Conservation (phyloP, 768 basidiomycete species). For the Suillus subluteus region DNA sequence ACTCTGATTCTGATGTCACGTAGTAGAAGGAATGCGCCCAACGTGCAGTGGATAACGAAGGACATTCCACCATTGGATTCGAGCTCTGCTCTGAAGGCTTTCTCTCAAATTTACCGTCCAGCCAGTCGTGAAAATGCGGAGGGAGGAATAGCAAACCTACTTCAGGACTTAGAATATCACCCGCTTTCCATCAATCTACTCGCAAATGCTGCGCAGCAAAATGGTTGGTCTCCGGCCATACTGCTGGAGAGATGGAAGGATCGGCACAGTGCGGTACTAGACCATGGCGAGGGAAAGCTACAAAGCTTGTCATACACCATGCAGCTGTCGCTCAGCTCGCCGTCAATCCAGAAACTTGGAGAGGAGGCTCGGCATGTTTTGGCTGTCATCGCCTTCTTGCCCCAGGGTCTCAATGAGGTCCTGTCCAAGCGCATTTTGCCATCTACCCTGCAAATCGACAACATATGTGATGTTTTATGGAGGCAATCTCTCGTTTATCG, state of each 20-base stretch:
- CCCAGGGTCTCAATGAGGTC: neutral
- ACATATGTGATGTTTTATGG: neutral
- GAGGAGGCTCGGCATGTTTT: neutral
- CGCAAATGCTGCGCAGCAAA: conserved; percentile 3
- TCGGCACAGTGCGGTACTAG: neutral
- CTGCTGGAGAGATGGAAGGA: neutral
- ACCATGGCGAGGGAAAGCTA: neutral
- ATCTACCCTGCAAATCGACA: neutral
- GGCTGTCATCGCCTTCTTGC: neutral
- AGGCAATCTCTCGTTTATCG: neutral
- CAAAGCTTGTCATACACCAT: neutral
- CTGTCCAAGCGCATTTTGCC: neutral
- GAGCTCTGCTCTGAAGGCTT: neutral
- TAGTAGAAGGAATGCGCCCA: neutral
- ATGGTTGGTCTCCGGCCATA: neutral
- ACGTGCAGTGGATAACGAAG: neutral
- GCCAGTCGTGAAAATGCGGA: neutral
- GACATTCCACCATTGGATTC: neutral
- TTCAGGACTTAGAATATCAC: neutral
- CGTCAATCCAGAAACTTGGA: neutral
- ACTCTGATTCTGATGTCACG: conserved; percentile 5
- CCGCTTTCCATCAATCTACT: conserved; percentile 3
- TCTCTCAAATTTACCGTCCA: neutral
- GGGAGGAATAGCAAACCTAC: neutral
- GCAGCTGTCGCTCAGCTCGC: neutral